phyloP scores from a whole-genome alignment of 2,329 filamentous ascomycete species.

The Colletotrichum lentis region DNA sequence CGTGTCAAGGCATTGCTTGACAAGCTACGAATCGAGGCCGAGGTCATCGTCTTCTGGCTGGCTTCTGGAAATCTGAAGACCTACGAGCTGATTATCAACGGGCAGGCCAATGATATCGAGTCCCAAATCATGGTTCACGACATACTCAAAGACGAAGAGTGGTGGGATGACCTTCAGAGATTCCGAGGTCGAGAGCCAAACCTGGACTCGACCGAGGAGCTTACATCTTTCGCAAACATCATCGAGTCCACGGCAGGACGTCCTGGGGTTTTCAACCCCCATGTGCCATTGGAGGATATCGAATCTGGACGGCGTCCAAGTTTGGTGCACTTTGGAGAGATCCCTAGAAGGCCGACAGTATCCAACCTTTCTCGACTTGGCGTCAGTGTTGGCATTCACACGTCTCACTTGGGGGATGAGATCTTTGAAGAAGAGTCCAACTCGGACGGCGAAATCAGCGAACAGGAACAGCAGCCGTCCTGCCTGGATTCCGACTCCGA shows the following conservation, averaged over 20 bases:
- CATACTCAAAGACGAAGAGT: constrained; percentile 74
- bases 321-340: constrained; percentile 66
- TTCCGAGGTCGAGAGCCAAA: constrained; percentile 54
- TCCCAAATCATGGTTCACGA: constrained; percentile 69
- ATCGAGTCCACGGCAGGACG: constrained; percentile 54
- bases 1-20: constrained; percentile 78
- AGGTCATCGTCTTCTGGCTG: constrained; percentile 83
- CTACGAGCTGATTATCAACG: constrained; percentile 83
- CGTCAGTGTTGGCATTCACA: constrained; percentile 77
- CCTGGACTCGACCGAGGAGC: constrained; percentile 54
- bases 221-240: constrained; percentile 54
- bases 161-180: constrained; percentile 80
- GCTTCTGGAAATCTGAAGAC: constrained; percentile 75
- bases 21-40: constrained; percentile 82
- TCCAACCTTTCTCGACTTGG: constrained; percentile 63
- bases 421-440: constrained; percentile 57
- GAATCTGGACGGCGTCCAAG: constrained; percentile 53
- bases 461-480: constrained; percentile 47
- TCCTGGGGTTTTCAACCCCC: constrained; percentile 55
- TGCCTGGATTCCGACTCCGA: constrained; percentile 47
- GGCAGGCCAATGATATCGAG: constrained; percentile 54
- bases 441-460: constrained; percentile 51
- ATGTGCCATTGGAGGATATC: constrained; percentile 43
- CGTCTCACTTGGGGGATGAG: constrained; percentile 72
- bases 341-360: constrained; percentile 68